phyloP scores from a whole-genome alignment of 306 rosid genomes.

The Lathyrus aphaca region DNA sequence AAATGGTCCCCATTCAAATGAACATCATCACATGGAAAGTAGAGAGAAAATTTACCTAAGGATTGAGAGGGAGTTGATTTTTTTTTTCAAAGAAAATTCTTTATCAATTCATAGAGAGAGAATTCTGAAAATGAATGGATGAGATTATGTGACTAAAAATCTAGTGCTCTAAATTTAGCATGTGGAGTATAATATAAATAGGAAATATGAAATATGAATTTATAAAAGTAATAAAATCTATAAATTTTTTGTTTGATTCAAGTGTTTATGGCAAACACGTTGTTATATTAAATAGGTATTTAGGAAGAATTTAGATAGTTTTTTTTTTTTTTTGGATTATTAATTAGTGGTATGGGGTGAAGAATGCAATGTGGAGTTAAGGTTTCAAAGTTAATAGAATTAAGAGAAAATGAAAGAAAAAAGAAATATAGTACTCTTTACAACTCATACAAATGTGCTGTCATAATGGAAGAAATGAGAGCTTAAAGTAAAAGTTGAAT shows the following conservation, averaged over 20 bases:
- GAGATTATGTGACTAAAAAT: slow-evolving; percentile 42
- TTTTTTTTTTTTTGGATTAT: slow-evolving; percentile 11
- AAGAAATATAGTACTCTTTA: slow-evolving; percentile 1
- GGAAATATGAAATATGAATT: slow-evolving; percentile 38
- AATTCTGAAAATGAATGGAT: slow-evolving; percentile 45
- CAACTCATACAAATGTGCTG: slow-evolving; percentile 43
- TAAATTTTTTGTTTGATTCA: background rate
- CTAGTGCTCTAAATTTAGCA: slow-evolving; percentile 43
- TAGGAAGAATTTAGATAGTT: background rate
- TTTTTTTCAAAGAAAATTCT: slow-evolving; percentile 25
- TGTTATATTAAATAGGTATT: background rate
- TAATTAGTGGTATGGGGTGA: slow-evolving; percentile 24
- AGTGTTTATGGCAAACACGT: slow-evolving; percentile 23
- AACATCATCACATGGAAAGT: slow-evolving; percentile 63
- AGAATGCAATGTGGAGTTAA: slow-evolving; percentile 21
- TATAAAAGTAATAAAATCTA: slow-evolving; percentile 18
- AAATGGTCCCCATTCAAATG: slow-evolving; percentile 61
- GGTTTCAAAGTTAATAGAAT: slow-evolving; percentile 23
- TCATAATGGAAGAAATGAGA: background rate
- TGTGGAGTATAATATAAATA: slow-evolving; percentile 43
- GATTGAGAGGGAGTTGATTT: slow-evolving; percentile 42
- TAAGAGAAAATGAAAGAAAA: slow-evolving; percentile 13
- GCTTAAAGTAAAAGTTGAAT: slow-evolving; percentile 37
- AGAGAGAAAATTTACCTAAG: slow-evolving; percentile 39
- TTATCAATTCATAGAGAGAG: slow-evolving; percentile 34